Percentiles rank a stretch among this genome's conserved stretches.
phyloP scores from a whole-genome alignment of 495 filamentous ascomycete species.

The Penicillium silybi region DNA sequence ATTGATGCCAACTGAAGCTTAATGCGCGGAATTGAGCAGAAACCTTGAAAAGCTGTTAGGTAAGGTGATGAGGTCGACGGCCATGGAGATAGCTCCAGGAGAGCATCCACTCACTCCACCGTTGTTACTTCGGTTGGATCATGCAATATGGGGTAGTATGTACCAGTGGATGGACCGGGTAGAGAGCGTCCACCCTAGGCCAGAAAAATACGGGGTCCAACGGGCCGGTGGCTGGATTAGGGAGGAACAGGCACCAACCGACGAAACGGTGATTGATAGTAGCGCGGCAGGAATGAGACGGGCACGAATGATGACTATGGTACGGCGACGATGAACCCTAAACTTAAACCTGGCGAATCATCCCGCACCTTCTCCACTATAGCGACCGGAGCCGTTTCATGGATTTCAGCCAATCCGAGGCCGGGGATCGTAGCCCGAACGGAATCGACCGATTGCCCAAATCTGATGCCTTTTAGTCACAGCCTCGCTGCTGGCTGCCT shows the following conservation, averaged over 20 bases:
- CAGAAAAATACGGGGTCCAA: slow-evolving; percentile 2
- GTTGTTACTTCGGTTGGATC: neutral
- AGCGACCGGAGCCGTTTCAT: neutral
- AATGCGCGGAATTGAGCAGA: neutral
- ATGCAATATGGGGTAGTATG: neutral
- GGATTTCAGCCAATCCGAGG: neutral
- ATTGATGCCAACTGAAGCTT: neutral
- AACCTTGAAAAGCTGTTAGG: neutral
- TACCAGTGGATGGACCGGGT: neutral
- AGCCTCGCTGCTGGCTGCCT: slow-evolving; percentile 2
- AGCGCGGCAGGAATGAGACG: slow-evolving; percentile 4
- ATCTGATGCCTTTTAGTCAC: slow-evolving; percentile 2
- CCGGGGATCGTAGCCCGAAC: slow-evolving; percentile 1
- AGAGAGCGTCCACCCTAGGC: neutral
- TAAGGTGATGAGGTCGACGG: neutral
- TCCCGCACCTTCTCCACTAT: neutral
- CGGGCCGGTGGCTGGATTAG: slow-evolving; percentile 20
- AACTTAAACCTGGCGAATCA: slow-evolving; percentile 21
- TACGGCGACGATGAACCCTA: slow-evolving; percentile 12
- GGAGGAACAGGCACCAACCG: slow-evolving; percentile 24
- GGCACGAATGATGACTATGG: neutral
- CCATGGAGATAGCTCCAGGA: neutral
- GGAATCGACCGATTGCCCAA: slow-evolving; percentile 17
- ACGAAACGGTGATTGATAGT: neutral
- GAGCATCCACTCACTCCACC: neutral